phyloP scores from a whole-genome alignment of 345 rosid species.

The Excoecaria cochinchinensis region DNA sequence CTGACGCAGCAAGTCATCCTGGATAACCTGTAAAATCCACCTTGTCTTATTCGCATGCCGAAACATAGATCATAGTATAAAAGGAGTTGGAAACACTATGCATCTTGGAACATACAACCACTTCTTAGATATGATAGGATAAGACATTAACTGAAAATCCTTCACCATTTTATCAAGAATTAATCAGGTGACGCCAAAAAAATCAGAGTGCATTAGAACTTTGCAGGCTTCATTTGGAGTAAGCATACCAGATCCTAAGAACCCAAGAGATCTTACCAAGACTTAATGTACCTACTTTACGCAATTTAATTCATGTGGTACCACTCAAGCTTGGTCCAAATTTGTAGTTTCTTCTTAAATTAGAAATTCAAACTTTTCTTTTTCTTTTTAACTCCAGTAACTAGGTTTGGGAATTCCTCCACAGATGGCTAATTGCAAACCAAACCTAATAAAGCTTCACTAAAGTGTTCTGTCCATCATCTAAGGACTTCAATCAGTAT shows the following conservation, averaged over 20 bases:
- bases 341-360: not conserved
- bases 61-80: slow-evolving; percentile 3
- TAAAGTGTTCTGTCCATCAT: slow-evolving; percentile 10
- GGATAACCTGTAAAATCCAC: slow-evolving; percentile 57
- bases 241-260: slow-evolving; percentile 1
- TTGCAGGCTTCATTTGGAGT: not conserved
- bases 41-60: slow-evolving; percentile 4
- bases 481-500: slow-evolving; percentile 8
- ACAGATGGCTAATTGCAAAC: slow-evolving; percentile 14
- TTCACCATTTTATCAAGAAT: not conserved
- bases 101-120: not conserved
- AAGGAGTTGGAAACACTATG: not conserved
- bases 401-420: not conserved
- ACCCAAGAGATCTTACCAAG: not conserved
- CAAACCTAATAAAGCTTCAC: slow-evolving; percentile 7
- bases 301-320: not conserved
- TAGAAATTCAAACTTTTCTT: not conserved
- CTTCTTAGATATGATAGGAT: not conserved
- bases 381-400: not conserved
- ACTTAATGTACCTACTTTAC: not conserved
- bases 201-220: not conserved
- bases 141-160: not conserved
- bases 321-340: not conserved
- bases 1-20: slow-evolving; percentile 64
- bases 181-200: not conserved